Base-by-base conservation (phyloP, 345 rosid genomes). In the Gossypium raimondii region DNA sequence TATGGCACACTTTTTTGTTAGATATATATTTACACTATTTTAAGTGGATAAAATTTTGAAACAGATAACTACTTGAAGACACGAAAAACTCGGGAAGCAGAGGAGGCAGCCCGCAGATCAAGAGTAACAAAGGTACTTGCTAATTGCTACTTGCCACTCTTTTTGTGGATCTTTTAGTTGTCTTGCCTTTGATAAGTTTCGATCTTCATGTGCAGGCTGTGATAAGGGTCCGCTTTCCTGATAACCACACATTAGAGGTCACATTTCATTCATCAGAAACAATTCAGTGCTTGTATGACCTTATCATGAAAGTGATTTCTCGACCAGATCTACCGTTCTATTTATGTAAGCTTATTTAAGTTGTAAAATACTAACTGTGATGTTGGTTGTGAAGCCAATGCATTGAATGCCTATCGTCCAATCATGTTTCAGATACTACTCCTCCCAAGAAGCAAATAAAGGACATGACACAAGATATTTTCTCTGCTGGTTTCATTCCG, bases 171-270 rank as follows among this genome's bases (percentile, higher is more conserved):
- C 14, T 62, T 50, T 63, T 24, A 25, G 41, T 69, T 75, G 18
- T 77, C 1, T 34, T 34, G 41, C 41, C 73, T 17, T 5, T 43
- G 7, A 77, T 62, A 77, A 72, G 76, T 52, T 52, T 29, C 3
- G 56, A 58, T 76, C 56, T 66, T 56, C 27, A 20, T 78, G 38
- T 76, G 61, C 84, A 90, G 98, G 84, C 87, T 53, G 85, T 82
- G 17, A 89, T 91, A 43, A 88, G 97, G 82, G 82, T 95, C 72
- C 97, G 93, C 18, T 95, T 93, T 84, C 97, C 98, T 55, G 98
- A 93, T 80, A 86, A 87, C 78, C 84, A 82, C 72, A 95, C 96
- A 10, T 76, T 93, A 66, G 98, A 95, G 85, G 93, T 79, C 70
- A 85, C 82, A 50, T 95, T 95, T 82, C 93, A 88, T 89, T 91